Percentiles rank a stretch among this genome's conserved stretches.
Conservation (phyloP, 495 filamentous ascomycete genomes). For the Aspergillus sclerotiicarbonarius region DNA sequence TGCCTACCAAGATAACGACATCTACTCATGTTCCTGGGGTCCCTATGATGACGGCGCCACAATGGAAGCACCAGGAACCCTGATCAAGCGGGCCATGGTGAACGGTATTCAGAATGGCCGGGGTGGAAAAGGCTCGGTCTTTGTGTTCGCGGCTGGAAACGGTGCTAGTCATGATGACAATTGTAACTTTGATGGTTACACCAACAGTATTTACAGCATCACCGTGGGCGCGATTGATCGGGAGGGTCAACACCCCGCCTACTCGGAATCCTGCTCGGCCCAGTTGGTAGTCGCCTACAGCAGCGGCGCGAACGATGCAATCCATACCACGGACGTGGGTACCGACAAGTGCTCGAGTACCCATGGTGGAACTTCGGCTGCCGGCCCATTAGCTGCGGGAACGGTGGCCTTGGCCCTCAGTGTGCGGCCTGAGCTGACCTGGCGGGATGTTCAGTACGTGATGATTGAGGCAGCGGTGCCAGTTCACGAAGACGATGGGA, state of each 20-base stretch:
- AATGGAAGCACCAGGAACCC: constrained; percentile 89
- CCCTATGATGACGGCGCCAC: constrained; percentile 87
- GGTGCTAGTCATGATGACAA: constrained; percentile 86
- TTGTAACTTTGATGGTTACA: constrained; percentile 99
- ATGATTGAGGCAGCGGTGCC: constrained; percentile 81
- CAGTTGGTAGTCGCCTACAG: constrained; percentile 95
- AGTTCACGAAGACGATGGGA: constrained; percentile 67
- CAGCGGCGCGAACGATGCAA: constrained; percentile 81
- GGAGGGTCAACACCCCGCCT: constrained; percentile 80
- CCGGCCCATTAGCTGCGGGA: constrained; percentile 87
- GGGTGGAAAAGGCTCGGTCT: constrained; percentile 80
- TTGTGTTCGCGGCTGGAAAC: constrained; percentile 96
- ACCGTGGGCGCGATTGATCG: constrained; percentile 92
- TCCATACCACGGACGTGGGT: constrained; percentile 96
- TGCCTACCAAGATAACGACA: constrained; percentile 84
- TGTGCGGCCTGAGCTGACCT: constrained; percentile 80
- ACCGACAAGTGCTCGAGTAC: constrained; percentile 67
- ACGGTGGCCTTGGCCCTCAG: constrained; percentile 90
- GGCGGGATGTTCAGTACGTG: constrained; percentile 94
- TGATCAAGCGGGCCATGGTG: constrained; percentile 87
- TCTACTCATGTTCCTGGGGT: constrained; percentile 98
- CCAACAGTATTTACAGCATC: constrained; percentile 98
- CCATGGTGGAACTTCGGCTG: constrained; percentile 96
- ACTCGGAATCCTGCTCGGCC: constrained; percentile 94
- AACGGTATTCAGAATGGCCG: constrained; percentile 90